Percentiles rank a stretch among this genome's conserved stretches.
Evolutionary conservation across 352 stramenopile species (phyloP).

Genomic region (Globisporangium camurandrum): DNA sequence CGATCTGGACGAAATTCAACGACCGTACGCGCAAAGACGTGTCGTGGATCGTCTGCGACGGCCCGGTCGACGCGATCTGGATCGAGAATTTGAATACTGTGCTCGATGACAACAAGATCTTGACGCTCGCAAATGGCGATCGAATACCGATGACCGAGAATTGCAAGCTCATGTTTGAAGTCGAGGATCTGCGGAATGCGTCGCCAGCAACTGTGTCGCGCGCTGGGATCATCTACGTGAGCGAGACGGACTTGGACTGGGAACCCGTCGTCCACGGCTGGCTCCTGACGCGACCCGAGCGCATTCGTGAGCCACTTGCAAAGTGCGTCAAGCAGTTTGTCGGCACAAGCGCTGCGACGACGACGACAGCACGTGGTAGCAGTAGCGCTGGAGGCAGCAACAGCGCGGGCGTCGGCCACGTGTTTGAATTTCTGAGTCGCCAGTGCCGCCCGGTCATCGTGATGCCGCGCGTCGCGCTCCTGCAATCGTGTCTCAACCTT

Average conservation of each 20-base stretch:
- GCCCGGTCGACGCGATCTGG: slow-evolving; percentile 90
- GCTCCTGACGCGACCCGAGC: slow-evolving; percentile 39
- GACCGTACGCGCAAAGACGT: slow-evolving; percentile 73
- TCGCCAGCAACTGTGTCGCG: slow-evolving; percentile 89
- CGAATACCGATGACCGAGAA: slow-evolving; percentile 87
- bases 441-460: slow-evolving; percentile 66
- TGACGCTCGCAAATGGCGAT: slow-evolving; percentile 91
- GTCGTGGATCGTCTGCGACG: slow-evolving; percentile 91
- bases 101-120: slow-evolving; percentile 92
- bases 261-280: slow-evolving; percentile 58
- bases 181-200: slow-evolving; percentile 89
- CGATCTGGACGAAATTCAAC: slow-evolving; percentile 86
- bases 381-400: slow-evolving; percentile 2
- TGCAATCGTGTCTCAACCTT: slow-evolving; percentile 67
- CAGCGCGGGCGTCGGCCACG: background rate
- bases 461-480: slow-evolving; percentile 58
- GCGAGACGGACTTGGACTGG: slow-evolving; percentile 71
- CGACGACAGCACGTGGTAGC: slow-evolving; percentile 17
- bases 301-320: slow-evolving; percentile 35
- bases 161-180: slow-evolving; percentile 91
- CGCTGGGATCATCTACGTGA: slow-evolving; percentile 90
- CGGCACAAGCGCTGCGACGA: slow-evolving; percentile 23
- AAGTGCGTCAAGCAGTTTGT: slow-evolving; percentile 38
- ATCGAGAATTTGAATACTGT: slow-evolving; percentile 96
- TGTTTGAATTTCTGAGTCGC: slow-evolving; percentile 13